Evolutionary conservation across 2,329 filamentous ascomycete genomes (phyloP).

Genomic region (Trichophyton simii): DNA sequence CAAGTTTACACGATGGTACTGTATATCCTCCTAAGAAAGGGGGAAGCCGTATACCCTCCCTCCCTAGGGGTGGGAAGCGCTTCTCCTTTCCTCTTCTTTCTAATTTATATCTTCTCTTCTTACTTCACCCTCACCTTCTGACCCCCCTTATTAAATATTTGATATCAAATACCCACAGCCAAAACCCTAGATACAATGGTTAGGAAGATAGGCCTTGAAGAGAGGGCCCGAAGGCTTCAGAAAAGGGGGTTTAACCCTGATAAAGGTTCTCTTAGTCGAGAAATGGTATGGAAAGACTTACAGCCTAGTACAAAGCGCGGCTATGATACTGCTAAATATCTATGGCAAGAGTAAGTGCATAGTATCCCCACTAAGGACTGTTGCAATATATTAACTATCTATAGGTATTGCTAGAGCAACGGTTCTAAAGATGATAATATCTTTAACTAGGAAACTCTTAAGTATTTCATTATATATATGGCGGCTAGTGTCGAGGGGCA

Average conservation of each 20-base stretch:
- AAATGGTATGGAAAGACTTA: neutral
- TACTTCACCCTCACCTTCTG: neutral
- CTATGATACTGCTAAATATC: neutral
- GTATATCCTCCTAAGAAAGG: too few relatives aligned
- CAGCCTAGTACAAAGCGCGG: neutral
- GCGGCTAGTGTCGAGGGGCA: too few relatives aligned
- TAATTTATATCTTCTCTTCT: too few relatives aligned
- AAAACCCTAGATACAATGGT: neutral
- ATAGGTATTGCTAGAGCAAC: neutral
- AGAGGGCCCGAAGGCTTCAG: constrained; percentile 8
- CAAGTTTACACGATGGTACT: too few relatives aligned
- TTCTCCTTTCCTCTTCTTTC: too few relatives aligned
- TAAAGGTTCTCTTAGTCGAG: neutral
- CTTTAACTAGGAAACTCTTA: neutral
- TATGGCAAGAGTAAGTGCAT: neutral
- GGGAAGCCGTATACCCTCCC: too few relatives aligned
- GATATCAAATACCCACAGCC: neutral
- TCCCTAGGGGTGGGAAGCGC: too few relatives aligned
- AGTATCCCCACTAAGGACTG: neutral
- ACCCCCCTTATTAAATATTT: neutral
- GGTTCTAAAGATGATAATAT: neutral
- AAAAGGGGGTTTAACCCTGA: neutral
- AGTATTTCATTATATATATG: neutral
- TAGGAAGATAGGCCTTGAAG: constrained; percentile 9
- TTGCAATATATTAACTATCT: neutral